phyloP scores from a whole-genome alignment of 2,329 filamentous ascomycete genomes.

The Ilyonectria robusta region DNA sequence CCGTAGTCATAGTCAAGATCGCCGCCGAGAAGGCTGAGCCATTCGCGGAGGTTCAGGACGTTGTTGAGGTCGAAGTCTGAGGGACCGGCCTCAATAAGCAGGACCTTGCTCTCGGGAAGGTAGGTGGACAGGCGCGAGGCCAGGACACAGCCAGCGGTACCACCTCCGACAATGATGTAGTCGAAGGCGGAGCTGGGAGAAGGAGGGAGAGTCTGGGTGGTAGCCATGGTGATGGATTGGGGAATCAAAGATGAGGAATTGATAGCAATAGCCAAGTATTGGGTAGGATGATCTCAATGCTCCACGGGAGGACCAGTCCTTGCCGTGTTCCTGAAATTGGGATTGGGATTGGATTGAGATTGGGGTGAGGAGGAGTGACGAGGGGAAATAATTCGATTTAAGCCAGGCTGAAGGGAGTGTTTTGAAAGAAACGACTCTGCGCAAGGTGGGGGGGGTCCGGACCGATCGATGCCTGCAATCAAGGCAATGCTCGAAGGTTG shows the following conservation, averaged over 20 bases:
- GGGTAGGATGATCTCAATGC: neutral
- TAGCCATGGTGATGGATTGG: conserved; percentile 69
- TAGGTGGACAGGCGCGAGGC: conserved; percentile 86
- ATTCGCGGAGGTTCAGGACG: conserved; percentile 88
- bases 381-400: neutral
- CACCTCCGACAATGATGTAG: conserved; percentile 88
- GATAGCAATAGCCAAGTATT: conserved; percentile 2
- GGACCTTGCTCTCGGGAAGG: conserved; percentile 83
- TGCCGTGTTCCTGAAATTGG: conserved; percentile 11
- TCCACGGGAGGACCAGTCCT: conserved; percentile 12
- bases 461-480: conserved; percentile 21
- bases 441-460: conserved; percentile 16
- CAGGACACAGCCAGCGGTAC: conserved; percentile 89
- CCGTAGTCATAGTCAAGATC: conserved; percentile 93
- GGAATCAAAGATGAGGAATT: conserved; percentile 4
- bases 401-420: conserved; percentile 14
- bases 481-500: neutral
- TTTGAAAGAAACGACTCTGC: conserved; percentile 26
- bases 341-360: conserved; percentile 3
- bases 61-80: conserved; percentile 91
- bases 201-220: conserved; percentile 73
- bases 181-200: conserved; percentile 79
- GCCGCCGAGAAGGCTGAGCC: conserved; percentile 87
- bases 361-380: neutral
- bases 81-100: conserved; percentile 90